Percentiles rank a stretch among this genome's conserved stretches.
Evolutionary conservation across 441 rosid genomes (phyloP).

Genomic region (Brassica hybrid): DNA sequence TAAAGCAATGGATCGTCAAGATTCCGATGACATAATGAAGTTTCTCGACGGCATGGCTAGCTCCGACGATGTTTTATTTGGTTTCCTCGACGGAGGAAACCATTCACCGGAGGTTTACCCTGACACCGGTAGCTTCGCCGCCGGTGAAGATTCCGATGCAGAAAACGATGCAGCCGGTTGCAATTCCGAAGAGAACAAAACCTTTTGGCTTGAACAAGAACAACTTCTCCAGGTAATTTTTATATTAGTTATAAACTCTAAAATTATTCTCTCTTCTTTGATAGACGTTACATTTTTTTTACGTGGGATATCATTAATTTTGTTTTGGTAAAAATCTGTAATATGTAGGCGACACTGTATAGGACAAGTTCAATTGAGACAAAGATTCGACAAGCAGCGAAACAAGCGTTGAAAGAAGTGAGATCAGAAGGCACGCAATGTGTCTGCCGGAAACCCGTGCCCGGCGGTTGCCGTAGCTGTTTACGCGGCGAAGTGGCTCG

Average conservation of each 20-base stretch:
- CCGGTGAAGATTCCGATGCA: slow-evolving; percentile 41
- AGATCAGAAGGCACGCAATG: slow-evolving; percentile 48
- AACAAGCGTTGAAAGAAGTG: slow-evolving; percentile 55
- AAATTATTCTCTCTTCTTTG: background rate
- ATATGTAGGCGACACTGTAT: slow-evolving; percentile 63
- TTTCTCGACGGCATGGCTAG: slow-evolving; percentile 63
- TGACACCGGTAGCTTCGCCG: slow-evolving; percentile 35
- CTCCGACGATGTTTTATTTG: slow-evolving; percentile 64
- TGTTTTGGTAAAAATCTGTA: slow-evolving; percentile 9
- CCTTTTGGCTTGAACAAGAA: slow-evolving; percentile 75
- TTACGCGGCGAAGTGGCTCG: slow-evolving; percentile 52
- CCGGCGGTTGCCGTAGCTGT: slow-evolving; percentile 67
- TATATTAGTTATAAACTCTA: too few species aligned
- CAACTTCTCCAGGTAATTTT: slow-evolving; percentile 69
- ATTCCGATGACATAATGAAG: slow-evolving; percentile 50
- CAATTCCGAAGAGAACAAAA: slow-evolving; percentile 50
- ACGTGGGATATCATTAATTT: slow-evolving; percentile 8
- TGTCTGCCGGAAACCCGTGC: slow-evolving; percentile 49
- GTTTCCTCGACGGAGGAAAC: slow-evolving; percentile 52
- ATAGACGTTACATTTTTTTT: background rate
- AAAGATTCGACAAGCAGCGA: slow-evolving; percentile 66
- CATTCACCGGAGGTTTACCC: slow-evolving; percentile 42
- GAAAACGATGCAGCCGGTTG: slow-evolving; percentile 37
- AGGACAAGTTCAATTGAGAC: slow-evolving; percentile 71
- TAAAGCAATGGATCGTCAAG: slow-evolving; percentile 37